A percentile compares a stretch with the other conserved stretches of the same genome.
These are phyloP conservation scores for Fusarium pseudonygamai DNA, from an alignment of 2,329 filamentous ascomycete genomes.

Conservation along the genomic window DNA sequence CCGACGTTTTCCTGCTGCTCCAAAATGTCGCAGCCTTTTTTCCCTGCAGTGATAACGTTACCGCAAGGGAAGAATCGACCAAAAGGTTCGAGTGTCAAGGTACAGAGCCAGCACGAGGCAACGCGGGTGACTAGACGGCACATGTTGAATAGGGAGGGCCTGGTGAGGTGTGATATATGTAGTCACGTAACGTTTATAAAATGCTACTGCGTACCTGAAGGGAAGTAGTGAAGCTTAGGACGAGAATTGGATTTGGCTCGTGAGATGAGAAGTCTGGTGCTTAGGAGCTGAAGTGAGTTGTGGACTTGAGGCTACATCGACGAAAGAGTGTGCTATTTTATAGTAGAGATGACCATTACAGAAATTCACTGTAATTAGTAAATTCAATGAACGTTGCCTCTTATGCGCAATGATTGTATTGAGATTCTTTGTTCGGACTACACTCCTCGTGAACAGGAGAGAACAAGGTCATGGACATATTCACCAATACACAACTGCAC, in stretches of 20 bases:
- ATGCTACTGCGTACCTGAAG: not conserved
- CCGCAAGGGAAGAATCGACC: constrained; percentile 7
- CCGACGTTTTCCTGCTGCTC: not conserved
- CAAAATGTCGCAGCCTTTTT: not conserved
- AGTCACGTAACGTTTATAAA: not conserved
- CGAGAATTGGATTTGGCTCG: not conserved
- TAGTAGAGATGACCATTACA: not conserved
- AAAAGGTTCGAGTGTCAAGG: not conserved
- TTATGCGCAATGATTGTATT: not conserved
- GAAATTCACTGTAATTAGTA: too few relatives aligned
- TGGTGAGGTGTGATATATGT: not conserved
- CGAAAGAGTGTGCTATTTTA: not conserved
- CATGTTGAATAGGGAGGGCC: not conserved
- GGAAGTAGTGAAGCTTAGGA: not conserved
- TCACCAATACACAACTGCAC: not conserved
- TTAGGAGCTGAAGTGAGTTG: not conserved
- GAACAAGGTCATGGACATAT: not conserved
- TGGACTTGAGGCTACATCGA: not conserved
- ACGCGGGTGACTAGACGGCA: not conserved
- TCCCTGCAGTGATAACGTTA: not conserved
- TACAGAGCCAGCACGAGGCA: constrained; percentile 17
- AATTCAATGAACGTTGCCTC: not conserved
- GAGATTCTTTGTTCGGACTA: not conserved
- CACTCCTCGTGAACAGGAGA: not conserved
- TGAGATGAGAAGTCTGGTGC: not conserved